A percentile compares a stretch with the other conserved stretches of the same genome.
These are phyloP conservation scores for Skeletonema tropicum DNA, from an alignment of 108 stramenopile species.

Conservation along the genomic window DNA sequence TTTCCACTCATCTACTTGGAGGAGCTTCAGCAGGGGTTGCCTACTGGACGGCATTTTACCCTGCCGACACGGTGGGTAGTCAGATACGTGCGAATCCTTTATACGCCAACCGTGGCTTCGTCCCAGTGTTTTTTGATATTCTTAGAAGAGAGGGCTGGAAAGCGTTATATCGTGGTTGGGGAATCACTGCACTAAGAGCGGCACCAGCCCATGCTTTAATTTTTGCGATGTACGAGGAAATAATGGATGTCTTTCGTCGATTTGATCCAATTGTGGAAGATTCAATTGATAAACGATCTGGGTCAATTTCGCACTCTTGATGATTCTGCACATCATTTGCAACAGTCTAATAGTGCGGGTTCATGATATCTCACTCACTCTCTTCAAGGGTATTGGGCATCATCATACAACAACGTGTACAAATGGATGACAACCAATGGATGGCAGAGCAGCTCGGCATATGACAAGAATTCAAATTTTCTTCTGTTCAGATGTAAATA, in stretches of 20 bases:
- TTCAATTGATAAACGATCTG: slow-evolving; percentile 28
- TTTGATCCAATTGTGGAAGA: slow-evolving; percentile 23
- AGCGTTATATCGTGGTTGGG: slow-evolving; percentile 57
- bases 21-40: slow-evolving; percentile 54
- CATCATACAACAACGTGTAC: too few species aligned
- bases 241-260: slow-evolving; percentile 39
- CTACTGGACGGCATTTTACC: slow-evolving; percentile 63
- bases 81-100: slow-evolving; percentile 48
- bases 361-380: too few species aligned
- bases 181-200: slow-evolving; percentile 48
- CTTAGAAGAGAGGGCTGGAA: slow-evolving; percentile 29
- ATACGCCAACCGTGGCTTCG: slow-evolving; percentile 35
- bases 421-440: too few species aligned
- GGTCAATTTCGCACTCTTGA: slow-evolving; percentile 35
- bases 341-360: neutral
- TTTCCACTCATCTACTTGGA: slow-evolving; percentile 46
- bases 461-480: too few species aligned
- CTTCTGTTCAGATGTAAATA: too few species aligned
- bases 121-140: slow-evolving; percentile 29
- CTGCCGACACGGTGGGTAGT: slow-evolving; percentile 54
- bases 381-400: neutral
- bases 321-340: too few species aligned
- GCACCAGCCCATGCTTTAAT: slow-evolving; percentile 61
- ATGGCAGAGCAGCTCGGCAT: too few species aligned
- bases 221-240: slow-evolving; percentile 58